Base-by-base conservation (phyloP, 2,329 filamentous ascomycete genomes). In the Phialophora macrospora region DNA sequence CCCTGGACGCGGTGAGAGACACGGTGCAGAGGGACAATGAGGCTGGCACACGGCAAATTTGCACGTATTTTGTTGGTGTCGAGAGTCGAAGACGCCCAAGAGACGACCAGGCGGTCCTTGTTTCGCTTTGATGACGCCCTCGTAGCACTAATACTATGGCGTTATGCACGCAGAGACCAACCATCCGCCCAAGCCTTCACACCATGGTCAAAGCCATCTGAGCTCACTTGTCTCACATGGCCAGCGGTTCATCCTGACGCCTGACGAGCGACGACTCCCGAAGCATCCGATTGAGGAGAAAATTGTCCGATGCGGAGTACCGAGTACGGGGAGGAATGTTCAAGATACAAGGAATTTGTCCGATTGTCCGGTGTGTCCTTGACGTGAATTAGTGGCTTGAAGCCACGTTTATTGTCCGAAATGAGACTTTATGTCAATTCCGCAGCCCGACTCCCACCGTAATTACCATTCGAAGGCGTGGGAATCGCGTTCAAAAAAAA, bases 331-430 rank as follows among this genome's bases (percentile, higher is more conserved):
- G n/a, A 20, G 20, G 2, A 8, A 41, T 14, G 38, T 17, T 44
- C 17, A n/a, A 8, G 7, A 34, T 24, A 2, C 24, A 24, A 24
- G 24, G 2, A 2, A 24, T 24, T 24, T 24, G 24, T 24, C 24
- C 24, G 24, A 24, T 24, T 24, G 24, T 24, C 24, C 24, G 24
- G 24, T 24, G 24, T 3, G 24, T 24, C 2, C 24, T 24, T 24
- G 2, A 20, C 12, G 7, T 54, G 17, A 1, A 3, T 26, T 3
- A 12, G 51, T 55, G 52, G 52, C 52, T 32, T 55, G 24, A n/a
- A 28, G 52, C 52, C 52, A 55, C 28, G 52, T 30, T 30, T 14
- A n/a, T 55, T n/a, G 17, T 55, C 52, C 52, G 52, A 55, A 32
- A 55, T 55, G 52, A 55, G 17, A 14, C 6, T 30, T 55, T 55